Base-by-base conservation (phyloP, 2,329 filamentous ascomycete genomes). In the Dothistroma pini region DNA sequence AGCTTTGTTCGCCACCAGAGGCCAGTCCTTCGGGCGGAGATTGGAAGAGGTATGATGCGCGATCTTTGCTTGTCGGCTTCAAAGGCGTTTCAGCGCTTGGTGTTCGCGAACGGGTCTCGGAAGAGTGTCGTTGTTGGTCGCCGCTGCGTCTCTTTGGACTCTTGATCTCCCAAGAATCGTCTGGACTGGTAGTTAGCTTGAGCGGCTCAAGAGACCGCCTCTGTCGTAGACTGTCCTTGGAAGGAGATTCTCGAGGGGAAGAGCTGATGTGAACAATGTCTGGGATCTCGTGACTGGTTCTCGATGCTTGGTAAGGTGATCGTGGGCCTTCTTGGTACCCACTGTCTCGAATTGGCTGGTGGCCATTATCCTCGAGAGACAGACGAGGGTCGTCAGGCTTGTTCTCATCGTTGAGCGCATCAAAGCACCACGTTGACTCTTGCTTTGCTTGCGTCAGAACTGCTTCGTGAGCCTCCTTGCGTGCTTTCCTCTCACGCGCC, bases 11-110 rank as follows among this genome's bases (percentile, higher is more conserved):
- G 31, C 25, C 32, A 29, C 19, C 34, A 21, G 34, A 47, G 31
- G 58, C 58, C 14, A 67, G 54, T 48, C 63, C 58, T 34, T 66
- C 66, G 25, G 79, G 77, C 12, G 78, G 76, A 10, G 77, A 76
- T 58, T 77, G 72, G 67, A 82, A 80, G 4, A 81, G 71, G 31
- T 77, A 73, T 14, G 80, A 80, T 9, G 78, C 77, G 60, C 76
- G 75, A 59, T 81, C 76, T 63, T 79, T 79, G 32, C 76, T 74
- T 9, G 75, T 77, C 21, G 78, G 75, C 52, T 78, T 75, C 21
- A 79, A 69, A 8, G 77, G 76, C 9, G 70, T 74, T 51, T 68
- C 68, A 12, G 62, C 65, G 55, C 69, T 71, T 8, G 63, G 57
- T 11, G 62, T 68, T 11, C 66, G 68, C 11, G 56, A 63, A 34